Conservation (phyloP, 139 green algal species). For the Coccomyxa sp. region DNA sequence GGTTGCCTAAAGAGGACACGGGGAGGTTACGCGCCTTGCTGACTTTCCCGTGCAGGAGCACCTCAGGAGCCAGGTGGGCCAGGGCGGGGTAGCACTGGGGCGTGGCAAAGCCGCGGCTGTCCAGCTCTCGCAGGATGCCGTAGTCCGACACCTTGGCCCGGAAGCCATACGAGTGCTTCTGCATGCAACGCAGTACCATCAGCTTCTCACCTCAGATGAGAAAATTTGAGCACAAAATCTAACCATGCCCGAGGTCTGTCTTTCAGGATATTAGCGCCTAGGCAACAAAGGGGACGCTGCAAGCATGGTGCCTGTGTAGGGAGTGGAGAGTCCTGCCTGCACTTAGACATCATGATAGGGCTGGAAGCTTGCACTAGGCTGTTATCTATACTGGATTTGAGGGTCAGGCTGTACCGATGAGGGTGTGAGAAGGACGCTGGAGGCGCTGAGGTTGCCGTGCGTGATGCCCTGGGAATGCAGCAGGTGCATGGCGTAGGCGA, state of each 20-base stretch:
- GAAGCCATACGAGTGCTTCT: neutral
- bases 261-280: too few species aligned
- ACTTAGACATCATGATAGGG: too few species aligned
- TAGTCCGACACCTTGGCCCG: neutral
- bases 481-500: slow-evolving; percentile 31
- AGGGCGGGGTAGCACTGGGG: neutral
- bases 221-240: too few species aligned
- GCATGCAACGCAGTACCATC: neutral
- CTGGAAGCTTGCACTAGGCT: too few species aligned
- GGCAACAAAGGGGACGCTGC: too few species aligned
- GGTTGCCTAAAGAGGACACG: too few species aligned
- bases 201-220: too few species aligned
- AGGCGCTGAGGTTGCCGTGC: slow-evolving; percentile 45
- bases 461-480: slow-evolving; percentile 32
- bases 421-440: slow-evolving; percentile 35
- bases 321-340: too few species aligned
- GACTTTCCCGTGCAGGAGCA: neutral
- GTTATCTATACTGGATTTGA: too few species aligned
- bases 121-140: neutral
- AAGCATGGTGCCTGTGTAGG: too few species aligned
- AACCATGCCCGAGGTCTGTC: too few species aligned
- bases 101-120: neutral
- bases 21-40: neutral
- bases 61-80: neutral
- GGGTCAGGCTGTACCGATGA: too few species aligned